A percentile compares a stretch with the other conserved stretches of the same genome.
phyloP scores from a whole-genome alignment of 1,284 basidiomycete genomes.

The Vanrija humicola region DNA sequence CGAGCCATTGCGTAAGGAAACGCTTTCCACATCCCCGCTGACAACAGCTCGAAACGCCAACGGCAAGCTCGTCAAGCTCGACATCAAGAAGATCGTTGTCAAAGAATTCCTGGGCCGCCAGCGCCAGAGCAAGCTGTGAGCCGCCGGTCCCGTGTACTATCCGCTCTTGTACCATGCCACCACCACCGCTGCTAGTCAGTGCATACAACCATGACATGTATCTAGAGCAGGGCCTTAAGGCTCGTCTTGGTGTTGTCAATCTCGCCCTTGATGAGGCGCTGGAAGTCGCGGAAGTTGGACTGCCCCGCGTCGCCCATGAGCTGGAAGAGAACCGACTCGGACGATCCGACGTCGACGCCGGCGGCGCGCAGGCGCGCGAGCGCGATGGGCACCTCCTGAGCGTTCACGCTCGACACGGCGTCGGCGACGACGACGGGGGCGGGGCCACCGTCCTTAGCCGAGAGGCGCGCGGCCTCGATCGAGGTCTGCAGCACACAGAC shows the following conservation, averaged over 20 bases:
- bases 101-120: not conserved
- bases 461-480: constrained; percentile 54
- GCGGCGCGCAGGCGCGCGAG: constrained; percentile 64
- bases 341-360: constrained; percentile 72
- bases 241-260: constrained; percentile 58
- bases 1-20: constrained; percentile 27
- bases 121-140: no score
- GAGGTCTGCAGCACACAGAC: constrained; percentile 83
- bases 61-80: constrained; percentile 17
- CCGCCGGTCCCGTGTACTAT: no score
- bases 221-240: constrained; percentile 27
- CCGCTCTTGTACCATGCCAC: no score
- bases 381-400: constrained; percentile 51
- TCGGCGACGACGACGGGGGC: constrained; percentile 67
- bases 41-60: constrained; percentile 14
- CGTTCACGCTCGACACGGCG: constrained; percentile 75
- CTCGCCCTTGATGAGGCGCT: constrained; percentile 69
- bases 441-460: constrained; percentile 34
- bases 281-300: constrained; percentile 70
- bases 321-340: constrained; percentile 76
- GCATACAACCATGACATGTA: not conserved
- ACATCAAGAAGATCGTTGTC: constrained; percentile 14
- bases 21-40: not conserved
- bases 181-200: no score
- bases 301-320: constrained; percentile 61